Base-by-base conservation (phyloP, 768 basidiomycete genomes). In the Phylloporus scabripes region DNA sequence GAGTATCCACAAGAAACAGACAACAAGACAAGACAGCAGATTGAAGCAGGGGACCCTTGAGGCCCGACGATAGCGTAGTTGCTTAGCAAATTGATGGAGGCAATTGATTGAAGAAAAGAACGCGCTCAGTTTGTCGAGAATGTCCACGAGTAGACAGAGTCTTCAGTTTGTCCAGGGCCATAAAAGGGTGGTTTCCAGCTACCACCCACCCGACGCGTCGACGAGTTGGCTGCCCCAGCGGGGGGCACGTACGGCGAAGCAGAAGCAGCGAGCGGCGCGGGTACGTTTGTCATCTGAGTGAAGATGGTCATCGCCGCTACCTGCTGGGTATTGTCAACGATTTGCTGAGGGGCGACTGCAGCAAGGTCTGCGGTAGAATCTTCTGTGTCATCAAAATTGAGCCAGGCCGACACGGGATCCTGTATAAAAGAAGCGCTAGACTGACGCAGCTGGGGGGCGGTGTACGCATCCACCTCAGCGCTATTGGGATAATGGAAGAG, bases 131-230 rank as follows among this genome's bases (percentile, higher is more conserved):
- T 50, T 18, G 33, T 33, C 40, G 59, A 53, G 24, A 69, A 53
- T 26, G 58, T 52, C 67, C 67, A 70, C 4, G 60, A 32, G 18
- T 61, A 55, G 37, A 65, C 40, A 0, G 65, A 49, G 56, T 68
- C 68, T 15, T 74, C 71, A 24, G 61, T 51, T 1, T 62, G 58
- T 2, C 58, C 57, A 17, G 63, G 59, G 4, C 18, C 26, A 1
- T 18, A 15, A 14, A 53, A 54, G n/a, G 60, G 36, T 15, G 54
- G 52, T 37, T 63, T 70, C 79, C 81, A 84, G 45, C 66, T 77
- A 3, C 67, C 80, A 8, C 62, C 82, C 33, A 79, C 81, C 4
- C 82, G 78, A 36, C 82, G 74, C 21, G 67, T 73, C 8, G 74
- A 72, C 1, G 74, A 72, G 48, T 75, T 57, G 4, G 66, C 60